Conservation (phyloP, 116 monocot genomes). For the Phalaenopsis hybrid region DNA sequence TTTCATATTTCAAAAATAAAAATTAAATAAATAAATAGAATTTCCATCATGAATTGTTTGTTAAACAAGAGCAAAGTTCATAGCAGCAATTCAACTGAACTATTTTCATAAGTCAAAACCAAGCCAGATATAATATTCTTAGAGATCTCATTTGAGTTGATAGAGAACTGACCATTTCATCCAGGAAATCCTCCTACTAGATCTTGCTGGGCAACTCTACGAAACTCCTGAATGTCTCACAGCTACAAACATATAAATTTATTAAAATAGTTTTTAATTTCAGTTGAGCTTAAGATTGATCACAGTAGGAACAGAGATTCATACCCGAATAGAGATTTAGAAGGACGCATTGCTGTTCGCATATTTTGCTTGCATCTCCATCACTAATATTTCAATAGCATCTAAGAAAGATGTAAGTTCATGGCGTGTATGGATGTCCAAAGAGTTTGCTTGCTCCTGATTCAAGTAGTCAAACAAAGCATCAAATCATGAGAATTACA, state of each 20-base stretch:
- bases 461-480: background rate
- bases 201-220: too few relatives aligned
- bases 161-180: too few relatives aligned
- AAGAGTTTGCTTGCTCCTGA: conserved; percentile 7
- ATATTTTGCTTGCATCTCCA: background rate
- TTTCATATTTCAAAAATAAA: too few relatives aligned
- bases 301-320: too few relatives aligned
- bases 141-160: background rate
- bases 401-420: background rate
- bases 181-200: too few relatives aligned
- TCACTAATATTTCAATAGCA: background rate
- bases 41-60: too few relatives aligned
- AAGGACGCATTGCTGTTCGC: background rate
- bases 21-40: too few relatives aligned
- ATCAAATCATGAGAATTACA: background rate
- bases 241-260: too few relatives aligned
- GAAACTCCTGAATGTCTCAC: too few relatives aligned
- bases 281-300: too few relatives aligned
- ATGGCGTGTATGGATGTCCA: background rate
- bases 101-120: background rate
- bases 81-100: background rate
- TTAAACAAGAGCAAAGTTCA: background rate
- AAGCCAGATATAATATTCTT: background rate
- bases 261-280: too few relatives aligned
- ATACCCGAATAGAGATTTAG: background rate